Evolutionary conservation across 2,329 filamentous ascomycete genomes (phyloP), one percentile per base, ranked within the genome.

Genomic region (Sporothrix inflata): DNA sequence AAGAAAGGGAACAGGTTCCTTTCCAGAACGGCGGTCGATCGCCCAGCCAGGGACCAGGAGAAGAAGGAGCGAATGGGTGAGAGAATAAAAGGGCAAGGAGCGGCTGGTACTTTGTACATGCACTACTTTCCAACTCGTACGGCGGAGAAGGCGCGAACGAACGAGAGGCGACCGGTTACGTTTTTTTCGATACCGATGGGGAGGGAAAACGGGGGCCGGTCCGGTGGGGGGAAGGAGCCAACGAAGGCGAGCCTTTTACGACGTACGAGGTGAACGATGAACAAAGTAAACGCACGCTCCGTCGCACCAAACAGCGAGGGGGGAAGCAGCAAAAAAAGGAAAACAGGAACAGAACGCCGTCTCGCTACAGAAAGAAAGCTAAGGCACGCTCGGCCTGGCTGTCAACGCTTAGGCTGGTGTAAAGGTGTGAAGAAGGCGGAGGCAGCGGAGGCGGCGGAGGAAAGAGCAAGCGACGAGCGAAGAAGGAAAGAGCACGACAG

Each of bases 161-260:
- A 45, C 60, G 34, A 45, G 60, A 65, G 60, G 60, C 60, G 7
- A 65, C 27, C 60, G 60, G 12, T 65, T 42, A 40, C 11, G 34
- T 34, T 63, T 42, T 16, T 63, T 63, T 42, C n/a, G 57, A 63
- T 42, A 63, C 57, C 57, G 57, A 34, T 63, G 57, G 63, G n/a
- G 40, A 65, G 40, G 42, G 63, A 67, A 51, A 51, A 67, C 63
- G 63, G 65, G 65, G 45, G 21, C 45, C 30, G 65, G 45, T 51
- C 42, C 65, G 45, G 65, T 51, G 27, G 65, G 63, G 63, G 66
- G 63, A 19, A 55, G 30, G 34, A 45, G 34, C 66, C n/a, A 42
- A 55, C 49, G 49, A 55, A 30, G 6, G 14, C 49, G 34, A 40
- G 49, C 47, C 5, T 19, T 68, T 42, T 53, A 68, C 27, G 63